A percentile compares a stretch with the other conserved stretches of the same genome.
Evolutionary conservation across 2,329 filamentous ascomycete species (phyloP).

Genomic region (Epichloe sp.): DNA sequence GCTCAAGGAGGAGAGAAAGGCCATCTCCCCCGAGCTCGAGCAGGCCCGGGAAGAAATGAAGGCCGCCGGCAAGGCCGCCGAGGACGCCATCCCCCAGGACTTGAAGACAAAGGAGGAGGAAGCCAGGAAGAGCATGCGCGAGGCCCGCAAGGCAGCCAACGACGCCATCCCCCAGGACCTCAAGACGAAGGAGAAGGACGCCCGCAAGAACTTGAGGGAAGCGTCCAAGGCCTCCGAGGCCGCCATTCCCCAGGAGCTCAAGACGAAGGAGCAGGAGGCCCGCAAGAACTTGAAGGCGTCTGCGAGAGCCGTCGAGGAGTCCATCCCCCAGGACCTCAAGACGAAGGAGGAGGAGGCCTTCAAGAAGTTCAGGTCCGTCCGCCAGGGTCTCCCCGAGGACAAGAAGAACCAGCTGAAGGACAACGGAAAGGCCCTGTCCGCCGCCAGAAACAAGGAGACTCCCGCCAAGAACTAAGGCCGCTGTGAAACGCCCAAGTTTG

Average conservation of each 20-base stretch:
- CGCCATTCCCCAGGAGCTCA: slow-evolving; percentile 2
- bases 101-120: background rate
- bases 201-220: background rate
- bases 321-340: too few relatives aligned
- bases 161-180: background rate
- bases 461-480: too few relatives aligned
- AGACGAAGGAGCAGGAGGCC: background rate
- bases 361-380: background rate
- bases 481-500: too few relatives aligned
- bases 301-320: too few relatives aligned
- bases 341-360: background rate
- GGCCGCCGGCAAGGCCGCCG: background rate
- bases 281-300: too few relatives aligned
- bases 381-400: background rate
- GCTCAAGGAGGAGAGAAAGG: slow-evolving; percentile 2
- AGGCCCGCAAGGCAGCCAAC: background rate
- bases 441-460: background rate
- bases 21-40: slow-evolving; percentile 1
- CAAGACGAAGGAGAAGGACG: background rate
- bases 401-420: background rate
- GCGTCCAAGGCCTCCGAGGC: slow-evolving; percentile 1
- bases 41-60: background rate
- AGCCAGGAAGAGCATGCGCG: background rate
- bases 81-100: background rate
- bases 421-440: background rate